Evolutionary conservation across 306 rosid genomes (phyloP).

Genomic region (Vigna nakashimae): DNA sequence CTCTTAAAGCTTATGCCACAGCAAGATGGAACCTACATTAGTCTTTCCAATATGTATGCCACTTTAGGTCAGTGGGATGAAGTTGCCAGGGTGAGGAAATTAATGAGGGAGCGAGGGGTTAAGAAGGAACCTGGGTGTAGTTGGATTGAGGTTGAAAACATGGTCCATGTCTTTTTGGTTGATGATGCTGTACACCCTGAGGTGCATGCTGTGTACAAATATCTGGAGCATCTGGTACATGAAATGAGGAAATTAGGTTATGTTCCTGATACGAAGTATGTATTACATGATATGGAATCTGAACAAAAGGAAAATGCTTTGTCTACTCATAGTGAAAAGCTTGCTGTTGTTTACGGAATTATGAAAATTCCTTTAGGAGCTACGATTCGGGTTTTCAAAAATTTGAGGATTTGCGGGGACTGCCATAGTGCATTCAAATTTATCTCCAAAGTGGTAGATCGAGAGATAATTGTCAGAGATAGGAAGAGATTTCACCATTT

Average conservation of each 20-base stretch:
- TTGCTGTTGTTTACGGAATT: constrained; percentile 62
- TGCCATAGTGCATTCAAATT: constrained; percentile 64
- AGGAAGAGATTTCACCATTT: constrained; percentile 61
- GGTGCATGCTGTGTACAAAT: constrained; percentile 56
- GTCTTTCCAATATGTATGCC: constrained; percentile 61
- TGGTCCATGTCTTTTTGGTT: constrained; percentile 60
- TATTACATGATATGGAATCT: constrained; percentile 60
- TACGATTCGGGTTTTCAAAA: constrained; percentile 61
- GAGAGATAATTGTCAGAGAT: constrained; percentile 64
- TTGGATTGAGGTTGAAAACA: constrained; percentile 66
- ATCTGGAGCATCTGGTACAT: constrained; percentile 53
- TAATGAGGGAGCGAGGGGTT: constrained; percentile 60
- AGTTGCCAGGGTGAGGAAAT: constrained; percentile 56
- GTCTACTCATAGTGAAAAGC: constrained; percentile 64
- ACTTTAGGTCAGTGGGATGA: constrained; percentile 60
- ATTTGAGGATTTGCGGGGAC: constrained; percentile 58
- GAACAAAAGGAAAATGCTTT: constrained; percentile 57
- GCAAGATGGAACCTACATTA: constrained; percentile 61
- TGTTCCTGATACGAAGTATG: constrained; percentile 59
- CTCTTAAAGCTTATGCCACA: constrained; percentile 54
- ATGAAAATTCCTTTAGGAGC: constrained; percentile 61
- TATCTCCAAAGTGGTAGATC: constrained; percentile 53
- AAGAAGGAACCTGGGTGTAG: constrained; percentile 69
- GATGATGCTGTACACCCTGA: constrained; percentile 64
- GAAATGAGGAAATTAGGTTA: constrained; percentile 61